Percentiles rank a stretch among this genome's conserved stretches.
These are phyloP conservation scores for Wickerhamomyces subpelliculosus DNA, from an alignment of 805 yeast species.

Conservation along the genomic window DNA sequence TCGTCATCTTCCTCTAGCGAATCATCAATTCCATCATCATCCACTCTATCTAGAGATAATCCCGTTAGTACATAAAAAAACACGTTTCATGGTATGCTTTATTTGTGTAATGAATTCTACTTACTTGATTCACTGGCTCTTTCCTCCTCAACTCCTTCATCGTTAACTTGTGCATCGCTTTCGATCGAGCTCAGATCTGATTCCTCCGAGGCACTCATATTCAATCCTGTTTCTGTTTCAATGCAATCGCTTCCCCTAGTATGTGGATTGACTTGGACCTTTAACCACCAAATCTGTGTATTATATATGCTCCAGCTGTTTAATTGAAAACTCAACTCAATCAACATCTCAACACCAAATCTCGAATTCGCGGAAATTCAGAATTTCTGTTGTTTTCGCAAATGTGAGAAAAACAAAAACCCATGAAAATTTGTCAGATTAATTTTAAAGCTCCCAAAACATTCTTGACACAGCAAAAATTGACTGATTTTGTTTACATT, in stretches of 20 bases:
- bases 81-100: too few relatives aligned
- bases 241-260: too few relatives aligned
- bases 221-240: not conserved
- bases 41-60: not conserved
- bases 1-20: constrained; percentile 1
- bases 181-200: constrained; percentile 3
- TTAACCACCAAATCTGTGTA: too few relatives aligned
- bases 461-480: constrained; percentile 2
- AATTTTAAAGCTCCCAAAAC: not conserved
- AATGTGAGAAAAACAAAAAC: not conserved
- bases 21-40: not conserved
- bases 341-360: not conserved
- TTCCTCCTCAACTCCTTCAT: not conserved
- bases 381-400: not conserved
- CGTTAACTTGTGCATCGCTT: not conserved
- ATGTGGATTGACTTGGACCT: too few relatives aligned
- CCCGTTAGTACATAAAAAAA: not conserved
- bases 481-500: constrained; percentile 9
- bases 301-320: not conserved
- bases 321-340: not conserved
- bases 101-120: too few relatives aligned
- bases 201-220: not conserved
- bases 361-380: not conserved
- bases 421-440: constrained; percentile 1
- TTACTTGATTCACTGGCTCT: not conserved